Evolutionary conservation across 768 basidiomycete species (phyloP).

Genomic region (Podaxis carcinomalis): DNA sequence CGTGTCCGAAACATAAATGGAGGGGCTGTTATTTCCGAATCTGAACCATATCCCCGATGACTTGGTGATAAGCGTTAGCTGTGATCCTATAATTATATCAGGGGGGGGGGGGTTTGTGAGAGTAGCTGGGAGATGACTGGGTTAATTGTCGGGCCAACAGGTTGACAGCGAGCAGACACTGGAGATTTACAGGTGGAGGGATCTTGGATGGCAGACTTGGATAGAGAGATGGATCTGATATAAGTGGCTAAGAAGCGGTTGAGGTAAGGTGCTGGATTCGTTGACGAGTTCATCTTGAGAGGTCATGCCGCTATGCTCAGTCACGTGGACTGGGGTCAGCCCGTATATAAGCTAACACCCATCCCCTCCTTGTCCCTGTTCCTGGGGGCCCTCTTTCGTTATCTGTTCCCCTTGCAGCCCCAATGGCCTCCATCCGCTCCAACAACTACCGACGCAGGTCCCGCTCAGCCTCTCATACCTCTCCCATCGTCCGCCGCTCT

Average conservation of each 20-base stretch:
- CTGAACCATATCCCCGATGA: too few species aligned
- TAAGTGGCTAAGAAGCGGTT: neutral
- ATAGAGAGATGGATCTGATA: too few species aligned
- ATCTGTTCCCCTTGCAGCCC: neutral
- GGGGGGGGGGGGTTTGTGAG: neutral
- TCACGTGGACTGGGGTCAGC: slow-evolving; percentile 4
- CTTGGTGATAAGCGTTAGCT: neutral
- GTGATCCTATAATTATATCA: neutral
- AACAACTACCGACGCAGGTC: slow-evolving; percentile 46
- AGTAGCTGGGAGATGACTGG: neutral
- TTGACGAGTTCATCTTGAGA: too few species aligned
- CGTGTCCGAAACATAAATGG: neutral
- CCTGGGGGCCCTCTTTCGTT: neutral
- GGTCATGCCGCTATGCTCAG: neutral
- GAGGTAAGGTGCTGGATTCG: neutral
- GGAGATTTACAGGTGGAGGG: neutral
- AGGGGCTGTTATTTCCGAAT: too few species aligned
- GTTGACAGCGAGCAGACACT: neutral
- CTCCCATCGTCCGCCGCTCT: slow-evolving; percentile 13
- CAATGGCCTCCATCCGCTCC: slow-evolving; percentile 24
- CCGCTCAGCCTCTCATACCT: slow-evolving; percentile 43
- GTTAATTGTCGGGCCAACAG: neutral
- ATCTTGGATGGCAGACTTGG: neutral
- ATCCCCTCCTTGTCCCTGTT: neutral
- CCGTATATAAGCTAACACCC: neutral